Conservation (phyloP, 2,329 filamentous ascomycete genomes). For the Neonectria coccinea region DNA sequence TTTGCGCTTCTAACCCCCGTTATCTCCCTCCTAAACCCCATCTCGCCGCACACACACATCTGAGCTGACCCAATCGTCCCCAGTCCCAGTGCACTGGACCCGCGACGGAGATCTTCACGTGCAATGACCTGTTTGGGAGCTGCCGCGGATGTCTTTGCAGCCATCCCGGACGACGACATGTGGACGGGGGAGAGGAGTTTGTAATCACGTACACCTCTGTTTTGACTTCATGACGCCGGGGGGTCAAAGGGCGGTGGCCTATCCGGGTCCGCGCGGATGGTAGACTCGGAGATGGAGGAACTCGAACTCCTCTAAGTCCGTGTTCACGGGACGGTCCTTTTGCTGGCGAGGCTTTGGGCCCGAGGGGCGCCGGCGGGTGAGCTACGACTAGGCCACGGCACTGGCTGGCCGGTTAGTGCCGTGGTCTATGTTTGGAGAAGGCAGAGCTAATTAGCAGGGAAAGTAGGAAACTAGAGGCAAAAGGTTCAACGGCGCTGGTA, state of each 20-base stretch:
- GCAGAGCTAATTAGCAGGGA: neutral
- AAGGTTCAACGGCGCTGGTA: neutral
- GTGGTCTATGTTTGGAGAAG: neutral
- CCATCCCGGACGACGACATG: slow-evolving; percentile 9
- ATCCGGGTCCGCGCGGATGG: neutral
- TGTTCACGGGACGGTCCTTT: slow-evolving; percentile 11
- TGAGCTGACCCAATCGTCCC: slow-evolving; percentile 1
- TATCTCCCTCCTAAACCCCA: slow-evolving; percentile 24
- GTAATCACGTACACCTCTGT: neutral
- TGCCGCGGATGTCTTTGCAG: slow-evolving; percentile 5
- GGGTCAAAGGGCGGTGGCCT: neutral
- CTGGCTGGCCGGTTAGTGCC: neutral
- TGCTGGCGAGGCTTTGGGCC: slow-evolving; percentile 5
- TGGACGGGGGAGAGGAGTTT: neutral
- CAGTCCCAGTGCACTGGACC: slow-evolving; percentile 15
- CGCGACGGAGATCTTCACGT: slow-evolving; percentile 21
- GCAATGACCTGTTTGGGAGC: neutral
- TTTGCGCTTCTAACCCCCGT: slow-evolving; percentile 10
- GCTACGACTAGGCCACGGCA: slow-evolving; percentile 14
- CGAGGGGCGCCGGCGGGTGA: slow-evolving; percentile 2
- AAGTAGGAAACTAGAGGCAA: neutral
- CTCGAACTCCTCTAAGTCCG: slow-evolving; percentile 4
- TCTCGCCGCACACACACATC: neutral
- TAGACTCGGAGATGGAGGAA: slow-evolving; percentile 8
- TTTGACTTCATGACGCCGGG: neutral